Percentiles rank a stretch among this genome's conserved stretches.
Evolutionary conservation across 441 rosid species (phyloP).

Genomic region (Populus hybrid): DNA sequence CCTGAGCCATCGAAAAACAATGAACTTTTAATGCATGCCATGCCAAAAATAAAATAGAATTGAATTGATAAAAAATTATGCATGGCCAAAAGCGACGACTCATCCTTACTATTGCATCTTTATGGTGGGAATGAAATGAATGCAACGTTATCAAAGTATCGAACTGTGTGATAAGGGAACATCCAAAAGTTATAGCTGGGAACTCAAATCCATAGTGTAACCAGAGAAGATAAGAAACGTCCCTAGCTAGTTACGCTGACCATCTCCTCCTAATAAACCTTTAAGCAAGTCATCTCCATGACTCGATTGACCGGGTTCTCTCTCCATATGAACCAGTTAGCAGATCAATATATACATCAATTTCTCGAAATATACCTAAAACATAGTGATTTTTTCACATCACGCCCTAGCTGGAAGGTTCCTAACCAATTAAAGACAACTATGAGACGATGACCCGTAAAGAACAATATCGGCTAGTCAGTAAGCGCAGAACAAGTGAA

Average conservation of each 20-base stretch:
- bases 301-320: no score
- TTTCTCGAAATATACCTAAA: no score
- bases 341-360: no score
- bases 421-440: not conserved
- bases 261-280: no score
- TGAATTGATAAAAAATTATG: not conserved
- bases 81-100: not conserved
- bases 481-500: not conserved
- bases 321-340: no score
- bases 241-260: no score
- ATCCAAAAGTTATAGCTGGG: not conserved
- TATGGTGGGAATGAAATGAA: not conserved
- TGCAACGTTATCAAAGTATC: not conserved
- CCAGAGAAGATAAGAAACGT: no score
- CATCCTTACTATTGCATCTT: not conserved
- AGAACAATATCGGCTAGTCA: not conserved
- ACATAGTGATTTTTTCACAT: no score
- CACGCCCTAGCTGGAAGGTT: not conserved
- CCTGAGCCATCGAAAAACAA: constrained; percentile 29
- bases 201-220: not conserved
- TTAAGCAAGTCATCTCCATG: no score
- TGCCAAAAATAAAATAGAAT: not conserved
- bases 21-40: not conserved
- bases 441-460: not conserved
- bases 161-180: not conserved